These are phyloP conservation scores for Apiospora saccharicola DNA, from an alignment of 2,329 filamentous ascomycete genomes.

Conservation along the genomic window DNA sequence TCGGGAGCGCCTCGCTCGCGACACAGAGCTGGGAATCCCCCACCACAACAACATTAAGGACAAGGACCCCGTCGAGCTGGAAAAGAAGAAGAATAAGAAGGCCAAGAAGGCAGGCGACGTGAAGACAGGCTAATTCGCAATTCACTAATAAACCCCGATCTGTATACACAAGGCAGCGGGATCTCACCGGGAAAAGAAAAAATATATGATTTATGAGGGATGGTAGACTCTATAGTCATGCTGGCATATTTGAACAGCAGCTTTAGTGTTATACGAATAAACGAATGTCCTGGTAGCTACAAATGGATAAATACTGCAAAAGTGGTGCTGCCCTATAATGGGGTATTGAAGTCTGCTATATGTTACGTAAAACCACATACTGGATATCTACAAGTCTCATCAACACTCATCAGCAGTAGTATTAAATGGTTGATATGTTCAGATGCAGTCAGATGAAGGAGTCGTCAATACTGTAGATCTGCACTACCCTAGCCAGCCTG, in stretches of 20 bases:
- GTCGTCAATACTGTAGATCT: not conserved
- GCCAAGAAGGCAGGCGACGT: constrained; percentile 31
- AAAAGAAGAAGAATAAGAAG: constrained; percentile 46
- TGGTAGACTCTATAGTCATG: not conserved
- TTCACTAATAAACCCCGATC: not conserved
- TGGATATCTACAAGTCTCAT: not conserved
- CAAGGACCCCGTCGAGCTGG: constrained; percentile 55
- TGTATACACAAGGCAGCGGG: not conserved
- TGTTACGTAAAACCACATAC: not conserved
- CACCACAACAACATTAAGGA: constrained; percentile 66
- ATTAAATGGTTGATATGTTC: not conserved
- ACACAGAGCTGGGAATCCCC: constrained; percentile 62
- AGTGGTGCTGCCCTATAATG: not conserved
- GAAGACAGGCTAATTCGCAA: constrained; percentile 7
- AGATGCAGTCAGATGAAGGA: not conserved
- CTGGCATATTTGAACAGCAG: not conserved
- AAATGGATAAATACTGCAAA: not conserved
- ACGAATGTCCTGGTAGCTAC: not conserved
- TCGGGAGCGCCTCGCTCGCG: constrained; percentile 55
- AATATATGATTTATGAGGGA: not conserved
- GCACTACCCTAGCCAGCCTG: not conserved
- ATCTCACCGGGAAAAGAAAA: not conserved
- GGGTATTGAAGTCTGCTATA: not conserved
- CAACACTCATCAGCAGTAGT: too few relatives aligned
- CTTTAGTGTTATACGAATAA: constrained; percentile 2